Conservation (phyloP, 805 yeast species). For the Pichia cabralensis region DNA sequence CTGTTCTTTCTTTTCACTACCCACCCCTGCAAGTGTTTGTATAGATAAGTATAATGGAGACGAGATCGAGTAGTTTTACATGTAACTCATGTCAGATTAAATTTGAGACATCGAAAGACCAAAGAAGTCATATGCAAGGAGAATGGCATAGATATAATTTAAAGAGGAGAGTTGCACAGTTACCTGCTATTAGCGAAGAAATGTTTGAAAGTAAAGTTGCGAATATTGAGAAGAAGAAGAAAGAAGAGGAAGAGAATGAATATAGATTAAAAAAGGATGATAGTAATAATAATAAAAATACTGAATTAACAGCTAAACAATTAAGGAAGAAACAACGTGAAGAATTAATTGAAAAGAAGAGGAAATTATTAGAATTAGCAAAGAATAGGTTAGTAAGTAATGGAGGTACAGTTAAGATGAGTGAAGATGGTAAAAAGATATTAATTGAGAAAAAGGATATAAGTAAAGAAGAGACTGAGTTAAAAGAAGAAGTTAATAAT, state of each 20-base stretch:
- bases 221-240: constrained; percentile 15
- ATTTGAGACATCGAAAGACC: constrained; percentile 73
- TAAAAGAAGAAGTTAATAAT: constrained; percentile 13
- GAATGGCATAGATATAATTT: constrained; percentile 97
- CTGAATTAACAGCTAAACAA: constrained; percentile 27
- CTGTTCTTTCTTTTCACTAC: not conserved
- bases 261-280: constrained; percentile 11
- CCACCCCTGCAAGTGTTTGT: not conserved
- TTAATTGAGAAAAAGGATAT: constrained; percentile 9
- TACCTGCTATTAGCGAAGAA: constrained; percentile 49
- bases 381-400: constrained; percentile 30
- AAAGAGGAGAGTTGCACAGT: constrained; percentile 81
- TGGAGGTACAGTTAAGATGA: constrained; percentile 18
- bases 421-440: constrained; percentile 21
- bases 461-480: constrained; percentile 13
- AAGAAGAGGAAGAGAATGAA: constrained; percentile 12
- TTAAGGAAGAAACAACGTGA: constrained; percentile 40
- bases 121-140: constrained; percentile 89
- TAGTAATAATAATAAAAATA: not conserved
- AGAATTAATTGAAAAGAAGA: constrained; percentile 38
- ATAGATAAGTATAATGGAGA: constrained; percentile 4
- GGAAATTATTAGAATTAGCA: constrained; percentile 38
- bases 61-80: constrained; percentile 29
- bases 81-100: constrained; percentile 86
- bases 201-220: constrained; percentile 23